phyloP scores from a whole-genome alignment of 805 yeast genomes.

The Candida broadrunensis region DNA sequence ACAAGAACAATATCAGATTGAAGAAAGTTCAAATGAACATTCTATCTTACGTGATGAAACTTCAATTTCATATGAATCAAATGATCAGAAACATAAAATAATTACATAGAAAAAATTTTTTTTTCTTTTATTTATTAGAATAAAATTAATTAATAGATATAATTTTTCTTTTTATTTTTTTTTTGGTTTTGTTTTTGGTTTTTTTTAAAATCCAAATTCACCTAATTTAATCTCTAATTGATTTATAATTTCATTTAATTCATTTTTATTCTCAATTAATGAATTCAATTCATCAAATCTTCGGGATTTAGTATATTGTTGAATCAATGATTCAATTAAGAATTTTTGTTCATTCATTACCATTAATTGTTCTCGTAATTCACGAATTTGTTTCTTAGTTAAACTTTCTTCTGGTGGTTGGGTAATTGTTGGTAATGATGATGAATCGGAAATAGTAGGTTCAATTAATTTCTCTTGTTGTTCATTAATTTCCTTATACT shows the following conservation, averaged over 20 bases:
- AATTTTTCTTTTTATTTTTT: no score
- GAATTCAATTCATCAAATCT: slow-evolving; percentile 74
- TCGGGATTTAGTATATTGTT: slow-evolving; percentile 59
- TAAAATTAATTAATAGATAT: no score
- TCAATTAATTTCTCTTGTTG: slow-evolving; percentile 18
- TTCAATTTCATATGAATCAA: not conserved
- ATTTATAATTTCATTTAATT: slow-evolving; percentile 49
- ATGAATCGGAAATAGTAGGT: not conserved
- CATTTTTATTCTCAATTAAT: slow-evolving; percentile 55
- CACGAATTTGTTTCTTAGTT: slow-evolving; percentile 54
- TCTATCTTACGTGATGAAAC: not conserved
- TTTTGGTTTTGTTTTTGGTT: not conserved
- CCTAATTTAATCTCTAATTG: slow-evolving; percentile 54
- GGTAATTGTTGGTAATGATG: not conserved
- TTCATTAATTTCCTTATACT: slow-evolving; percentile 58
- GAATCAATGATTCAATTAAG: slow-evolving; percentile 63
- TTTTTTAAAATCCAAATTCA: slow-evolving; percentile 35
- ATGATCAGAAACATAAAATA: not conserved
- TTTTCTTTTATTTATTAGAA: no score
- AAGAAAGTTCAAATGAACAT: not conserved
- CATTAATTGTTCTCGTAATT: slow-evolving; percentile 70
- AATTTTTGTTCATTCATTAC: slow-evolving; percentile 83
- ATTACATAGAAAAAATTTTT: no score
- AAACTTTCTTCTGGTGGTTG: slow-evolving; percentile 14
- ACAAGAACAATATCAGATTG: not conserved